A percentile compares a stretch with the other conserved stretches of the same genome.
These are phyloP conservation scores for Lichtheimia ornata DNA, from an alignment of 371 early-diverging fungal species.

Conservation along the genomic window DNA sequence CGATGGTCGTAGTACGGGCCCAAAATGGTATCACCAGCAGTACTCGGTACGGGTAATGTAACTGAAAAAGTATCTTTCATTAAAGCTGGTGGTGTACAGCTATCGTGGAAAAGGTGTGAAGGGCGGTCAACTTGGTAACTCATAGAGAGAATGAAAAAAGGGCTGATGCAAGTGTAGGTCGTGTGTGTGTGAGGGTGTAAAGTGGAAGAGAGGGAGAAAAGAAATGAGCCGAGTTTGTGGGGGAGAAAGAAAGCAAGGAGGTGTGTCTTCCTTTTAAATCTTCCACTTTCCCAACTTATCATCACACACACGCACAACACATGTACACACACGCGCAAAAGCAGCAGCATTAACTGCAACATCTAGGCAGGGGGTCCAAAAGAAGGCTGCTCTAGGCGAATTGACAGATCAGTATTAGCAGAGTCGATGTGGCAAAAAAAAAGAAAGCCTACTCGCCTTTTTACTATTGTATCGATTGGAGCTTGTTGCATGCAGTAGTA, in stretches of 20 bases:
- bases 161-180: background rate
- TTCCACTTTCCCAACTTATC: too few relatives aligned
- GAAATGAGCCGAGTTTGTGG: background rate
- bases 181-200: background rate
- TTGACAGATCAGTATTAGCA: background rate
- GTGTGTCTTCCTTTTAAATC: too few relatives aligned
- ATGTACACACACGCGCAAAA: constrained; percentile 2
- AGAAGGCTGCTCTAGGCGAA: constrained; percentile 1
- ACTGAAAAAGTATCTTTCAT: constrained; percentile 4
- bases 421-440: too few relatives aligned
- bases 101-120: constrained; percentile 4
- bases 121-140: constrained; percentile 14
- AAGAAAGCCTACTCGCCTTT: background rate
- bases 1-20: background rate
- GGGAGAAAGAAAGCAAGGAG: background rate
- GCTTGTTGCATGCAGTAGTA: too few relatives aligned
- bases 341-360: background rate
- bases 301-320: background rate
- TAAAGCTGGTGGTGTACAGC: constrained; percentile 1
- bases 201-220: background rate
- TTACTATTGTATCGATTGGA: background rate
- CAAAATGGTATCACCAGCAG: background rate
- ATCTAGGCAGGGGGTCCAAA: background rate
- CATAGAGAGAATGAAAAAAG: constrained; percentile 2
- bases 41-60: background rate